Base-by-base conservation (phyloP, 208 protist species). In the Endotrypanum monterogeii region DNA sequence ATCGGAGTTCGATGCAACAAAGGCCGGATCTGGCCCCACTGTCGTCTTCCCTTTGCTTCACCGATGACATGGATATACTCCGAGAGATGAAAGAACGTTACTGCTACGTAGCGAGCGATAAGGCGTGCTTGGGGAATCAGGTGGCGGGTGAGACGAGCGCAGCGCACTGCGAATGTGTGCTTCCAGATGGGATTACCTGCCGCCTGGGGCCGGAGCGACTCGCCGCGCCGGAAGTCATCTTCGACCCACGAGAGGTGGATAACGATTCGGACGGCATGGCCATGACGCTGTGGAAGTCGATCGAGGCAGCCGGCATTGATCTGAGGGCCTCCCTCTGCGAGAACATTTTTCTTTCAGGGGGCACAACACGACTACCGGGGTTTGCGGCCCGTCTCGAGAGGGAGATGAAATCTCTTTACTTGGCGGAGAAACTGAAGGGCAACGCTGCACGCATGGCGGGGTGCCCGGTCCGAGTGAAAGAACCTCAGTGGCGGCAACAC, bases 261-360 rank as follows among this genome's bases (percentile, higher is more conserved):
- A 65, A 96, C 14, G 98, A 99, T 73, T 87, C 75, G 58, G 75
- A 76, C 28, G 98, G 98, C 46, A 75, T 99, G 35, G 88, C 89
- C 18, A 85, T 96, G 55, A 78, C 97, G 65, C 66, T 99, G 32
- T 99, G 98, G 89, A 89, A 99, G 50, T 95, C 83, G 63, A 99
- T 99, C 74, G 87, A 99, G 67, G 83, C 80, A 18, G 66, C 85
- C 12, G 83, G 86, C 52, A 83, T 90, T 48, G 90, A 94, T 66
- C 73, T 92, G 51, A 88, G 87, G 1, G 12, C 78, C 0, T 70
- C 92, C 39, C 94, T 99, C 30, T 99, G 99, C 86, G 91, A 97
- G 69, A 91, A 99, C 83, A 98, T 99, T 75, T 95, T 99, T n/a
- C 89, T 99, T 4, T 98, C 96, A 35, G 98, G 99, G 48, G 99